These are phyloP conservation scores for Gnomoniopsis smithogilvyi DNA, from an alignment of 2,329 filamentous ascomycete species.

Conservation along the genomic window DNA sequence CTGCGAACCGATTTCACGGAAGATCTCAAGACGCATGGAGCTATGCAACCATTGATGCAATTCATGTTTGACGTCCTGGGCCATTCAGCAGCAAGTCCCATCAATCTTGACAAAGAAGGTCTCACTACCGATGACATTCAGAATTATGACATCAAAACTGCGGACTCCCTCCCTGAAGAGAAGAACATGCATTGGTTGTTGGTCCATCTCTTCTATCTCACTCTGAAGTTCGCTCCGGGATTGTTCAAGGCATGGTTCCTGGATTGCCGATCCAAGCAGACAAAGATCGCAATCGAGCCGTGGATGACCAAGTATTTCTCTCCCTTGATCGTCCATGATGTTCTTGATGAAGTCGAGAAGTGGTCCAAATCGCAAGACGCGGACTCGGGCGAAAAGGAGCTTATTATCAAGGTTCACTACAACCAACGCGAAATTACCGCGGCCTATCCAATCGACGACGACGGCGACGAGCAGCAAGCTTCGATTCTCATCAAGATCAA, in stretches of 20 bases:
- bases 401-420: constrained; percentile 68
- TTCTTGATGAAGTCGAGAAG: constrained; percentile 62
- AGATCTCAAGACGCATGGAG: constrained; percentile 71
- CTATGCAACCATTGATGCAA: constrained; percentile 66
- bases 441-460: constrained; percentile 64
- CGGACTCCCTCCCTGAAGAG: constrained; percentile 59
- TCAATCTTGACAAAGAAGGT: constrained; percentile 68
- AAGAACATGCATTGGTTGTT: constrained; percentile 79
- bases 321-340: constrained; percentile 62
- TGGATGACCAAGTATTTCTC: constrained; percentile 89
- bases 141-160: constrained; percentile 49
- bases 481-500: constrained; percentile 81
- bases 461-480: constrained; percentile 73
- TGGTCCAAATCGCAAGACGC: constrained; percentile 60
- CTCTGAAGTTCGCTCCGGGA: constrained; percentile 72
- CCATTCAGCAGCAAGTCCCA: constrained; percentile 67
- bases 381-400: constrained; percentile 50
- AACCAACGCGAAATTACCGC: constrained; percentile 75
- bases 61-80: constrained; percentile 85
- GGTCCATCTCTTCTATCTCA: constrained; percentile 81
- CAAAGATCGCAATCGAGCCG: constrained; percentile 70
- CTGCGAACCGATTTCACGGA: constrained; percentile 79
- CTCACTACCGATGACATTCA: constrained; percentile 57
- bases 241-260: constrained; percentile 84
- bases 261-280: constrained; percentile 76